Evolutionary conservation across 208 protist species (phyloP).

Genomic region (Leptomonas seymouri): DNA sequence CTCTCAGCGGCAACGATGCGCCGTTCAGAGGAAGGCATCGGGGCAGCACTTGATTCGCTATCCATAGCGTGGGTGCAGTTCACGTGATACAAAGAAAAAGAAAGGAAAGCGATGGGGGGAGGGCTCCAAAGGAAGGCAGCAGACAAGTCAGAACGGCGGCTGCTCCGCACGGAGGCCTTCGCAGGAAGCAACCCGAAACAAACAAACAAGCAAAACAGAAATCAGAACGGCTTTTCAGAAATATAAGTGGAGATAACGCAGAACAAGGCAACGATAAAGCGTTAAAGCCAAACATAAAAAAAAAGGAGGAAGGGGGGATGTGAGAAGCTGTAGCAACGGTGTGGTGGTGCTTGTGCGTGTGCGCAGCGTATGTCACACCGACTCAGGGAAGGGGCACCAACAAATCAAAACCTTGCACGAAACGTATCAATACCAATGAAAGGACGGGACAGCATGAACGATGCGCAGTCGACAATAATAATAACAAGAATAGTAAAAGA

Average conservation of each 20-base stretch:
- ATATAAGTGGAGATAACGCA: neutral
- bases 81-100: neutral
- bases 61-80: neutral
- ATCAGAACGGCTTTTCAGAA: neutral
- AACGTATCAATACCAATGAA: neutral
- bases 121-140: neutral
- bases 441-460: neutral
- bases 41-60: neutral
- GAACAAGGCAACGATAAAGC: too few relatives aligned
- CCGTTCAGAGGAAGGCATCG: neutral
- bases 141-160: too few relatives aligned
- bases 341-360: neutral
- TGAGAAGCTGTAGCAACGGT: neutral
- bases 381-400: too few relatives aligned
- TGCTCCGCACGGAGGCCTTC: too few relatives aligned
- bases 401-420: neutral
- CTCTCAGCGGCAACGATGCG: neutral
- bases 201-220: too few relatives aligned
- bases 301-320: neutral
- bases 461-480: neutral
- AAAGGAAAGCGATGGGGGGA: neutral
- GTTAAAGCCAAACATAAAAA: neutral
- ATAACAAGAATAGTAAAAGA: neutral
- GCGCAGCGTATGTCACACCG: too few relatives aligned
- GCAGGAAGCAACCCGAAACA: too few relatives aligned